Percentiles rank a stretch among this genome's conserved stretches.
Conservation (phyloP, 1,284 basidiomycete genomes). For the Ceratobasidium sp. region DNA sequence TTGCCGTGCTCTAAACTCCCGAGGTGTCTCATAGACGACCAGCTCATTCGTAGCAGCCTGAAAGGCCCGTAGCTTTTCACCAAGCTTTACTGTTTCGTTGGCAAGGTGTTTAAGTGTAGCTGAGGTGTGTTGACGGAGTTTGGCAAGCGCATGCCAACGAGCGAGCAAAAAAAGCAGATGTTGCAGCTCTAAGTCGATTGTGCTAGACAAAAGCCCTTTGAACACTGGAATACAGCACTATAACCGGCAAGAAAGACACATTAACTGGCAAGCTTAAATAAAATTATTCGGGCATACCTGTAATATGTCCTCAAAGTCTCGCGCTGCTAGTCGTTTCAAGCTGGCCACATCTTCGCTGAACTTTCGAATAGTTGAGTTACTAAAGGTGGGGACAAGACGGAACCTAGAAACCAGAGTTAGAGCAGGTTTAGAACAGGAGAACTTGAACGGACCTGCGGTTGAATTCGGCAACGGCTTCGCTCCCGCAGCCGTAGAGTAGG, state of each 20-base stretch:
- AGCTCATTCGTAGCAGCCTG: slow-evolving; percentile 45
- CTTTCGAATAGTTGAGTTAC: slow-evolving; percentile 40
- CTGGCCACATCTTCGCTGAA: slow-evolving; percentile 42
- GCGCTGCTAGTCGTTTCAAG: slow-evolving; percentile 42
- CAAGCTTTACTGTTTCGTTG: slow-evolving; percentile 48
- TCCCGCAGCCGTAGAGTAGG: slow-evolving; percentile 49
- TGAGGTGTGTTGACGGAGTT: slow-evolving; percentile 16
- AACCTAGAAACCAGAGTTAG: slow-evolving; percentile 12
- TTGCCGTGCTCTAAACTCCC: slow-evolving; percentile 48
- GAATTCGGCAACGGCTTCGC: slow-evolving; percentile 25
- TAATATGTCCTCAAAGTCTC: slow-evolving; percentile 42
- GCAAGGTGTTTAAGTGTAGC: not conserved
- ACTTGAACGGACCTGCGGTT: too few species aligned
- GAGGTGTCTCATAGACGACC: slow-evolving; percentile 50
- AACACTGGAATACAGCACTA: slow-evolving; percentile 56
- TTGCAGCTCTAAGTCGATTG: not conserved
- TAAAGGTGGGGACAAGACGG: slow-evolving; percentile 41
- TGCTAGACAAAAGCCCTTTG: slow-evolving; percentile 52
- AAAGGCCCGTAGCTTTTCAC: slow-evolving; percentile 47
- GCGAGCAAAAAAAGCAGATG: not conserved
- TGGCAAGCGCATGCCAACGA: slow-evolving; percentile 5
- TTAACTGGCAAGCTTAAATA: not conserved
- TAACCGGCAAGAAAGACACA: not conserved
- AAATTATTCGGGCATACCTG: not conserved
- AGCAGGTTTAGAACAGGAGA: not conserved